phyloP scores from a whole-genome alignment of 495 filamentous ascomycete genomes.

The Staphylotrichum tortipilum region DNA sequence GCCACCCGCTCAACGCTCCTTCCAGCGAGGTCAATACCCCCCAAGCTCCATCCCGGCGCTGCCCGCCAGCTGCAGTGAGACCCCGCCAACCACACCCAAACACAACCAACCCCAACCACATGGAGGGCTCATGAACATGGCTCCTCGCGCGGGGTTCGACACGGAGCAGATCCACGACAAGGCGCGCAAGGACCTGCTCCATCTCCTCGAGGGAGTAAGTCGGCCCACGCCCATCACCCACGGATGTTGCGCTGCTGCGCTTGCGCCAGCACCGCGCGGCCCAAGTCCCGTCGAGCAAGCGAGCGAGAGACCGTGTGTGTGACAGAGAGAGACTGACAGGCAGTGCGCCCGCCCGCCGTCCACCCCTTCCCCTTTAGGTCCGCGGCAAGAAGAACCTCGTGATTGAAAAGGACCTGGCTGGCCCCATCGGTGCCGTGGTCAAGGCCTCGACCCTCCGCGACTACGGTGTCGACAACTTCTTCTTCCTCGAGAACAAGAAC shows the following conservation, averaged over 20 bases:
- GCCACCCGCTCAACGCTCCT: too few species aligned
- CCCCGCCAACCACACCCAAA: slow-evolving; percentile 8
- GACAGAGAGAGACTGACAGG: slow-evolving; percentile 29
- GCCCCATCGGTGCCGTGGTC: slow-evolving; percentile 80
- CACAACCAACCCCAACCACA: too few species aligned
- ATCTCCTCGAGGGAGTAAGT: slow-evolving; percentile 87
- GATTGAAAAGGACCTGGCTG: slow-evolving; percentile 81
- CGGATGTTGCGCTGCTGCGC: too few species aligned
- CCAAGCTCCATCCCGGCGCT: neutral
- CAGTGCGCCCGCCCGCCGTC: slow-evolving; percentile 13
- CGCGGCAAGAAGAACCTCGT: slow-evolving; percentile 98
- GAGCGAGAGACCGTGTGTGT: too few species aligned
- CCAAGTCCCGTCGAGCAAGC: too few species aligned
- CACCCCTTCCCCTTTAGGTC: too few species aligned
- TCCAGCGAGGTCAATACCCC: too few species aligned
- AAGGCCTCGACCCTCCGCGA: slow-evolving; percentile 79
- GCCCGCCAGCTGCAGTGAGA: neutral
- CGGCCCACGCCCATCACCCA: too few species aligned
- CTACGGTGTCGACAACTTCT: slow-evolving; percentile 94
- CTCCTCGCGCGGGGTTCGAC: slow-evolving; percentile 66
- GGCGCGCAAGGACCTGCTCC: slow-evolving; percentile 74
- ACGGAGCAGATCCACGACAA: slow-evolving; percentile 73
- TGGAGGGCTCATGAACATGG: slow-evolving; percentile 46
- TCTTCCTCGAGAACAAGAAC: slow-evolving; percentile 90
- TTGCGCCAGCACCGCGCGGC: too few species aligned